Base-by-base conservation (phyloP, 306 rosid genomes). In the Ziziphus jujuba region DNA sequence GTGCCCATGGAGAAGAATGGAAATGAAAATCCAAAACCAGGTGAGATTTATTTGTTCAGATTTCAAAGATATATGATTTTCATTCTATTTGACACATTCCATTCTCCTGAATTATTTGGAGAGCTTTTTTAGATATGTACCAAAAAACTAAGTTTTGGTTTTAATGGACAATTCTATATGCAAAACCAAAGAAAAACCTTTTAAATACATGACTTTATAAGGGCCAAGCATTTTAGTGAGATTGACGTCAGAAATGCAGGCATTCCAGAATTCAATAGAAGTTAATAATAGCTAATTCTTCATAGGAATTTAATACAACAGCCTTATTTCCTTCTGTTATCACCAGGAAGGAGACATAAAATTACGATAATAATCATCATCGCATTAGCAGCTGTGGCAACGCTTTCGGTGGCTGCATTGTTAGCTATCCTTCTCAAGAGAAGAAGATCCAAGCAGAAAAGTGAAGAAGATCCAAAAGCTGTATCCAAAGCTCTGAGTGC, bases 1-100 rank as follows among this genome's bases (percentile, higher is more conserved):
- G 85, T 89, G 56, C 96, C 95, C 0, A 75, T 20, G 74, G 84
- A 81, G 56, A 81, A 85, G 51, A 89, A 85, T 48, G 86, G 84
- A 12, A 53, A 69, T 9, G 64, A 80, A 63, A 16, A 62, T 16
- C 36, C 50, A 53, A 48, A 15, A 15, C 25, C 64, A 65, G 85
- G 88, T 86, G 74, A 77, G 50, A 55, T 57, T 45, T 71, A 34
- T 50, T 68, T 28, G 57, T 40, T 40, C 8, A 61, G 43, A 8
- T 25, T 9, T 9, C 14, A 33, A 9, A 48, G 15, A 11, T 19
- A 15, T 43, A 1, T 9, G 25, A 8, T 40, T 40, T 11, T 5
- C 12, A 17, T 6, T 9, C 0, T 40, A 9, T 7, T 8, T 40
- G 2, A 40, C 38, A 17, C 14, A 38, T 11, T 38, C 35, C 65